These are phyloP conservation scores for Lumnitzera racemosa DNA, from an alignment of 345 rosid species.

Conservation along the genomic window DNA sequence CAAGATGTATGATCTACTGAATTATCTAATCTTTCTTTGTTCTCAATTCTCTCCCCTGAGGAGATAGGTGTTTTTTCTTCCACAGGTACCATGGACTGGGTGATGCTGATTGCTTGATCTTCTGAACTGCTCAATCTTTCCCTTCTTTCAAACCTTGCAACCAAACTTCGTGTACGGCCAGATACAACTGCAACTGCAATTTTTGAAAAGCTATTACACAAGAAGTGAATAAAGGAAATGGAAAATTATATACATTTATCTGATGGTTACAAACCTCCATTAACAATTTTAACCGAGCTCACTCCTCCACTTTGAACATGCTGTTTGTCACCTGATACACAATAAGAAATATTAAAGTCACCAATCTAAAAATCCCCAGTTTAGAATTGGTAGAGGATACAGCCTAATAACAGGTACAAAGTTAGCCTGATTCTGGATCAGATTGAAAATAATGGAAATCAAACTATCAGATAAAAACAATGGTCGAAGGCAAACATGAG, in stretches of 20 bases:
- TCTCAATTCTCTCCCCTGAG: neutral
- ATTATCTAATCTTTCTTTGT: neutral
- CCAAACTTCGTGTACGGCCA: slow-evolving; percentile 86
- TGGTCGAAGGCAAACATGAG: no score
- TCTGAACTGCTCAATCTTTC: slow-evolving; percentile 6
- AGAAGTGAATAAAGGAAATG: slow-evolving; percentile 10
- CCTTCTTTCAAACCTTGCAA: slow-evolving; percentile 73
- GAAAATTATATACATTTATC: neutral
- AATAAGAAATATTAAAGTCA: slow-evolving; percentile 11
- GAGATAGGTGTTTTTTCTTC: slow-evolving; percentile 9
- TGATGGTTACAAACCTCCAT: slow-evolving; percentile 71
- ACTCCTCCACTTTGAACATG: slow-evolving; percentile 26
- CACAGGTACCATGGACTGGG: neutral
- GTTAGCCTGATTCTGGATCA: no score
- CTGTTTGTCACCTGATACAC: slow-evolving; percentile 42
- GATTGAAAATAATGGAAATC: no score
- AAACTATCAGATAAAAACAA: no score
- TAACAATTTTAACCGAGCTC: slow-evolving; percentile 59
- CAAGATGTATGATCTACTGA: neutral
- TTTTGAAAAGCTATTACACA: slow-evolving; percentile 16
- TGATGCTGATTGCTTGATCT: slow-evolving; percentile 11
- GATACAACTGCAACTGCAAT: slow-evolving; percentile 81
- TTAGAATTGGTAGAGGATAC: no score
- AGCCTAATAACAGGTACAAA: no score
- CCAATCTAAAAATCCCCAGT: neutral